Base-by-base conservation (phyloP, 345 rosid genomes). In the Moricandia moricandioides region DNA sequence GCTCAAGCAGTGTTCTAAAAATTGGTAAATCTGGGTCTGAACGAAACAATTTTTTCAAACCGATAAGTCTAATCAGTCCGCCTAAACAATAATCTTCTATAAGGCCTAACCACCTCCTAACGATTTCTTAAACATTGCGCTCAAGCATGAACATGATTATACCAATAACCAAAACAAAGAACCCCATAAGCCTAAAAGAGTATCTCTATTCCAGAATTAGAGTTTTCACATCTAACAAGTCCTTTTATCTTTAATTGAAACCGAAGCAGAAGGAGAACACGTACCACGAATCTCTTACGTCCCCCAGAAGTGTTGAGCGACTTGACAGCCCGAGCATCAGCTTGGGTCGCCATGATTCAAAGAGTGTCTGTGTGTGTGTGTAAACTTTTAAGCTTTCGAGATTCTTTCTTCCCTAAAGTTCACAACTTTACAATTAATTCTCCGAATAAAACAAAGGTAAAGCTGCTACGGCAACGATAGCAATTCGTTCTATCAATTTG, bases 311-410 rank as follows among this genome's bases (percentile, higher is more conserved):
- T 85, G 86, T 91, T 94, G 77, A 94, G 95, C 10, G 93, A 90
- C 83, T 94, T 94, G 39, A 94, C 97, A 2, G 90, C 95, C 66
- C 73, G 80, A 67, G 96, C 91, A 35, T 94, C 89, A 8, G 84
- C 69, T 17, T 54, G 17, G n/a, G 70, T 76, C 70, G 79, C 79
- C 79, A 76, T 75, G 79, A 37, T 39, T 75, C 29, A 69, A 52
- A 51, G 67, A 57, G 59, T 16, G 59, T 39, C 45, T 65, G 55
- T 5, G 54, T 47, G 54, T 49, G 55, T 14, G 1, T 14, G 56
- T 31, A 16, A 37, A 27, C 1, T 31, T 26, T 16, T 11, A 67
- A 8, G 33, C 33, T 18, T 56, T 55, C 31, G 21, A 68, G 62
- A 24, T 7, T 18, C 30, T 7, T 37, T 29, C 72, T 43, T 65